phyloP scores from a whole-genome alignment of 768 basidiomycete species.

The Roridomyces roridus region DNA sequence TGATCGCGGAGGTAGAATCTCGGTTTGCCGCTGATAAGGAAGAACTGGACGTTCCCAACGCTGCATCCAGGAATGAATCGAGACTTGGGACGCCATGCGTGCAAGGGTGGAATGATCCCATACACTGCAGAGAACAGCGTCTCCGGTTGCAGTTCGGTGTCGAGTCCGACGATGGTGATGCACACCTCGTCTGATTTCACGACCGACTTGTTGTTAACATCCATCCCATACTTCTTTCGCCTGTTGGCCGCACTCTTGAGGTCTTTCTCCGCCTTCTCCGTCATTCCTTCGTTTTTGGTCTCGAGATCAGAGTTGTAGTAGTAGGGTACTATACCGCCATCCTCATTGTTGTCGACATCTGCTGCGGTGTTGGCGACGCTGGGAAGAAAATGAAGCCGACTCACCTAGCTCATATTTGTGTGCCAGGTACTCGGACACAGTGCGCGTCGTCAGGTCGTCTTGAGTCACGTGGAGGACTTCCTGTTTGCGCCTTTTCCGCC shows the following conservation, averaged over 20 bases:
- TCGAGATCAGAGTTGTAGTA: neutral
- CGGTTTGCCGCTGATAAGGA: neutral
- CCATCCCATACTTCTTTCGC: neutral
- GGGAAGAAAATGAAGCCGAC: neutral
- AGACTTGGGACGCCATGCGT: neutral
- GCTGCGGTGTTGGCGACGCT: too few relatives aligned
- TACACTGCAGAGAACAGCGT: slow-evolving; percentile 5
- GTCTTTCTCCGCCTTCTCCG: neutral
- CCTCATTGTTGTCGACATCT: slow-evolving; percentile 1
- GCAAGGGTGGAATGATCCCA: neutral
- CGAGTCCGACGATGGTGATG: slow-evolving; percentile 2
- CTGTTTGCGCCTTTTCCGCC: neutral
- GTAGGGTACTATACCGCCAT: slow-evolving; percentile 1
- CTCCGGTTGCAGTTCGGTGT: neutral
- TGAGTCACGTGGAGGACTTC: neutral
- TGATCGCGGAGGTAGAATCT: slow-evolving; percentile 12
- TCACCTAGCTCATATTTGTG: neutral
- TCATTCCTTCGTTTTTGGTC: slow-evolving; percentile 9
- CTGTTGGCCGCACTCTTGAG: neutral
- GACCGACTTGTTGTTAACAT: neutral
- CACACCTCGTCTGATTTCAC: slow-evolving; percentile 3
- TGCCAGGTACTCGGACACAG: neutral
- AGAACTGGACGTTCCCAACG: slow-evolving; percentile 2
- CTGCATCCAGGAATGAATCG: neutral
- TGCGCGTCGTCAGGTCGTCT: neutral